Evolutionary conservation across 1,139 yeast genomes (phyloP).

Genomic region (Taphrina flavorubra): DNA sequence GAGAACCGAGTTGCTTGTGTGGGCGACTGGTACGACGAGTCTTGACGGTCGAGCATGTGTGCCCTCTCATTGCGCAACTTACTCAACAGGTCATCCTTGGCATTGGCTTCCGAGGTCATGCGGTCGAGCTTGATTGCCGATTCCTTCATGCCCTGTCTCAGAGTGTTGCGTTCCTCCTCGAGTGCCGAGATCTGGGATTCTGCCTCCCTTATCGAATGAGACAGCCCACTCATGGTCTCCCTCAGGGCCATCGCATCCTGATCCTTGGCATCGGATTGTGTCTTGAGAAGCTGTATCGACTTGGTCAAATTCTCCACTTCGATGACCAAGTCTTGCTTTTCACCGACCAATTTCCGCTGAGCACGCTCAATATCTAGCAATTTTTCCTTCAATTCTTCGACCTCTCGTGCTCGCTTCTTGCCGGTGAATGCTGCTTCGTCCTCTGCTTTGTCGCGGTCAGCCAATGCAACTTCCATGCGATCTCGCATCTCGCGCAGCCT

Average conservation of each 20-base stretch:
- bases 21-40: conserved; percentile 16
- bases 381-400: conserved; percentile 52
- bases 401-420: conserved; percentile 60
- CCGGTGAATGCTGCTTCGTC: conserved; percentile 59
- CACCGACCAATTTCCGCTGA: conserved; percentile 49
- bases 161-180: conserved; percentile 49
- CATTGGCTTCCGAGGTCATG: conserved; percentile 56
- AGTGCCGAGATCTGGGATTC: conserved; percentile 50
- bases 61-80: conserved; percentile 22
- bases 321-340: conserved; percentile 47
- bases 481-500: conserved; percentile 59
- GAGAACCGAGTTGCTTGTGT: conserved; percentile 2
- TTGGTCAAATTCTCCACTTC: conserved; percentile 48
- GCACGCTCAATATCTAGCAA: conserved; percentile 50
- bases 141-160: conserved; percentile 52
- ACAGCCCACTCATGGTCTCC: conserved; percentile 46
- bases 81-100: conserved; percentile 29
- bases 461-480: conserved; percentile 56
- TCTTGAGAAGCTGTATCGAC: conserved; percentile 46
- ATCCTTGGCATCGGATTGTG: conserved; percentile 42
- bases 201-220: conserved; percentile 43
- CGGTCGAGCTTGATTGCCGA: conserved; percentile 51
- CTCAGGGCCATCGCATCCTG: conserved; percentile 43
- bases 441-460: conserved; percentile 67
- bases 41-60: conserved; percentile 25